phyloP scores from a whole-genome alignment of 108 stramenopile genomes.

The Tribonema minus region DNA sequence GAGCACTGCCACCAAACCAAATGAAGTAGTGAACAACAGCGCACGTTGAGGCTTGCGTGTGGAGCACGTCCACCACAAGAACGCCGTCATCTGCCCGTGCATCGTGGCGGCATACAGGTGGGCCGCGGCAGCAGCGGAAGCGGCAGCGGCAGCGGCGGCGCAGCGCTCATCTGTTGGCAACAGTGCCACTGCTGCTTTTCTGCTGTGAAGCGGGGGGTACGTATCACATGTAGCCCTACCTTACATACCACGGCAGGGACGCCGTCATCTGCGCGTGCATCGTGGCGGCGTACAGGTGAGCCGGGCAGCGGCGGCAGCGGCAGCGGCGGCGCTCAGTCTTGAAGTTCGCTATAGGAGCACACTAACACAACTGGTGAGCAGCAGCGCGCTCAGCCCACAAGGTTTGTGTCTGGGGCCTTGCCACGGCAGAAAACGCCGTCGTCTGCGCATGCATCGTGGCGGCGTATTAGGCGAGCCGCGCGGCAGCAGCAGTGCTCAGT shows the following conservation, averaged over 20 bases:
- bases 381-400: too few relatives aligned
- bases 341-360: background rate
- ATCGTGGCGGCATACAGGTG: conserved; percentile 30
- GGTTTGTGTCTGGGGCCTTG: conserved; percentile 7
- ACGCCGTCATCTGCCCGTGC: conserved; percentile 35
- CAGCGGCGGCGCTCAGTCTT: background rate
- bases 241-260: conserved; percentile 14
- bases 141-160: too few relatives aligned
- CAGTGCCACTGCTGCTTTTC: too few relatives aligned
- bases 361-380: too few relatives aligned
- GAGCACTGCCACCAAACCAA: background rate
- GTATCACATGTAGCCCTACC: too few relatives aligned
- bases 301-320: background rate
- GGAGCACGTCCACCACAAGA: conserved; percentile 31
- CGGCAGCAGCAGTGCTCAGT: background rate
- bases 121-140: too few relatives aligned
- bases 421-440: conserved; percentile 16
- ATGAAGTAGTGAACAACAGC: too few relatives aligned
- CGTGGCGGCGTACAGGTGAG: conserved; percentile 18
- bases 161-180: too few relatives aligned
- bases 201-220: too few relatives aligned
- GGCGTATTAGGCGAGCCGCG: background rate
- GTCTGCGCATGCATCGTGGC: conserved; percentile 35
- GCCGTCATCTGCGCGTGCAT: conserved; percentile 46
- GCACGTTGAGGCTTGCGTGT: too few relatives aligned